Evolutionary conservation across 768 basidiomycete species (phyloP), one percentile per base, ranked within the genome.

Genomic region (Auriculariales sp.): DNA sequence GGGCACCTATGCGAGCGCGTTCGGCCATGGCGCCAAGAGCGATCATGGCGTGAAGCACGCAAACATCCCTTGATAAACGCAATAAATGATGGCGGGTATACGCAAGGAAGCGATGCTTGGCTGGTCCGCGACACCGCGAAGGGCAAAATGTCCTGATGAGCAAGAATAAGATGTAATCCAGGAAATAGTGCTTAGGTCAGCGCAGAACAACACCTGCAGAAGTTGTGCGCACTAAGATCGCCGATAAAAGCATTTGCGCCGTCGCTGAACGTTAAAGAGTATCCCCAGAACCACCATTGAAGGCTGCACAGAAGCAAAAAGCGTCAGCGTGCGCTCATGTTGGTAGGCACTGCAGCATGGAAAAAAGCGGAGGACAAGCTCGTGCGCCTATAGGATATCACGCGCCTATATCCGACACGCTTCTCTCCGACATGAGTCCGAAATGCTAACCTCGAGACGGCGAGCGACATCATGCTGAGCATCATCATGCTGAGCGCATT

Each of bases 231-330:
- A 44, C 39, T 71, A 29, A 99, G 73, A 57, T 94, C 69, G 9
- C 94, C 94, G 53, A 99, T 94, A 64, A 73, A 98, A n/a, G 57
- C 54, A 53, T 66, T 70, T 3, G 72, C 88, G 0, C 73, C 77
- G 12, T 89, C 85, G 53, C 82, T 84, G 69, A 98, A 98, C 0
- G 93, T 77, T 19, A 98, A 71, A 2, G 90, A 92, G 68, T 75
- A 97, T 2, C 93, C 93, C 93, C 93, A 95, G 73, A 94, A 92
- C 71, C 90, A 92, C 90, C 90, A 93, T 83, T 91, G 54, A 14
- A 52, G 53, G 28, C 6, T 32, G 29, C n/a, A n/a, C n/a, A n/a
- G n/a, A n/a, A n/a, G n/a, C n/a, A n/a, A n/a, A n/a, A n/a, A n/a
- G n/a, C n/a, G n/a, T n/a, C n/a, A n/a, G n/a, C n/a, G n/a, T n/a